Evolutionary conservation across 345 rosid species (phyloP).

Genomic region (Moringa oleifera): DNA sequence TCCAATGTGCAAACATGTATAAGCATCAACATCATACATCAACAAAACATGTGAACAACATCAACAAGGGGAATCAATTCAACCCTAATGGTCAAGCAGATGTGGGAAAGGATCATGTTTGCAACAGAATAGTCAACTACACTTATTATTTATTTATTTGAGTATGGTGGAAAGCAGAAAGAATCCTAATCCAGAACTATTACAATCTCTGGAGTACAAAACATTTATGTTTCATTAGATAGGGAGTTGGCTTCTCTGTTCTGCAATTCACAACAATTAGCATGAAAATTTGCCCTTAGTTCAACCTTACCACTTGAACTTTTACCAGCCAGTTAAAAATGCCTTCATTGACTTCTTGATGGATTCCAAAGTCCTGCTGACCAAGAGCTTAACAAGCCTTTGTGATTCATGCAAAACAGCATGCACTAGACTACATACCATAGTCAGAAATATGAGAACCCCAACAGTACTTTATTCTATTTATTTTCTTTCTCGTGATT

Average conservation of each 20-base stretch:
- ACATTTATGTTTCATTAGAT: too few relatives aligned
- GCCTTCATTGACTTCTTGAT: not conserved
- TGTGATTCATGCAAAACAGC: not conserved
- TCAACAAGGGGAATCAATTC: not conserved
- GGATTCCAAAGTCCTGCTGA: not conserved
- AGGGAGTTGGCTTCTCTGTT: too few relatives aligned
- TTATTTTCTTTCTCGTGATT: too few relatives aligned
- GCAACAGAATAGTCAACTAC: not conserved
- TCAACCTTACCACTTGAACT: not conserved
- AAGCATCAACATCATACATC: not conserved
- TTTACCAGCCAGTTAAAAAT: not conserved
- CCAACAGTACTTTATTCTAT: not conserved
- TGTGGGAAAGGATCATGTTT: not conserved
- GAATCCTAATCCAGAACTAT: not conserved
- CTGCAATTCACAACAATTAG: too few relatives aligned
- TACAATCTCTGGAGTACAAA: not conserved
- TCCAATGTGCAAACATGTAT: not conserved
- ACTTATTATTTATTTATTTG: not conserved
- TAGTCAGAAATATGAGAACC: not conserved
- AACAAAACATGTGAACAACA: not conserved
- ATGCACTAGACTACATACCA: not conserved
- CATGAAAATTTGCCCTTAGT: not conserved
- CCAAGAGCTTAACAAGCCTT: not conserved
- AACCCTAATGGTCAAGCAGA: not conserved
- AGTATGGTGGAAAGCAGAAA: not conserved